These are phyloP conservation scores for Spirogloea muscicola DNA, from an alignment of 139 green algal species.

Conservation along the genomic window DNA sequence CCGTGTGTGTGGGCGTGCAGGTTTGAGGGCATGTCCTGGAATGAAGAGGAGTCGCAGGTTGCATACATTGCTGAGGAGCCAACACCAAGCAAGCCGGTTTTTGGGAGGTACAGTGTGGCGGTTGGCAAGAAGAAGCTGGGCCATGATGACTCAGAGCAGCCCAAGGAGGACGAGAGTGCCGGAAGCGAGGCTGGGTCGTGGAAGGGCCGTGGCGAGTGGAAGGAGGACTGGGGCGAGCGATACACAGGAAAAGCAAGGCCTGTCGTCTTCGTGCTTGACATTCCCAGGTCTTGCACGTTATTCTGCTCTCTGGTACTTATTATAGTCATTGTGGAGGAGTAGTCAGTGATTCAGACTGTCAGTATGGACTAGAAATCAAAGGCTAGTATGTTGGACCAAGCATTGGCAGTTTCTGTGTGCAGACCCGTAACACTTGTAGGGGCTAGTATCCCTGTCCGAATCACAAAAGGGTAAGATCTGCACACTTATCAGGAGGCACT, in stretches of 20 bases:
- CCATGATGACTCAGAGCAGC: not conserved
- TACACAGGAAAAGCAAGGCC: constrained; percentile 61
- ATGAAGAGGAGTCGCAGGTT: constrained; percentile 61
- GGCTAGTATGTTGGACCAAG: too few relatives aligned
- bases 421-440: too few relatives aligned
- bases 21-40: constrained; percentile 72
- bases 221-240: constrained; percentile 85
- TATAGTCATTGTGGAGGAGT: too few relatives aligned
- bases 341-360: too few relatives aligned
- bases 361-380: too few relatives aligned
- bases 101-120: not conserved
- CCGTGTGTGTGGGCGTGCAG: constrained; percentile 12
- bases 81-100: constrained; percentile 21
- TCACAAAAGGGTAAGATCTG: too few relatives aligned
- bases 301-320: too few relatives aligned
- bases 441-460: too few relatives aligned
- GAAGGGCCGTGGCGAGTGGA: constrained; percentile 60
- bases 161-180: not conserved
- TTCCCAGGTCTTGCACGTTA: constrained; percentile 11
- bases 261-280: constrained; percentile 43
- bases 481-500: too few relatives aligned
- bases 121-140: not conserved
- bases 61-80: constrained; percentile 78
- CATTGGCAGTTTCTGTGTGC: too few relatives aligned
- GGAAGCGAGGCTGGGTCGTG: constrained; percentile 53